Conservation (phyloP, 441 rosid species). For the Biscutella auriculata region DNA sequence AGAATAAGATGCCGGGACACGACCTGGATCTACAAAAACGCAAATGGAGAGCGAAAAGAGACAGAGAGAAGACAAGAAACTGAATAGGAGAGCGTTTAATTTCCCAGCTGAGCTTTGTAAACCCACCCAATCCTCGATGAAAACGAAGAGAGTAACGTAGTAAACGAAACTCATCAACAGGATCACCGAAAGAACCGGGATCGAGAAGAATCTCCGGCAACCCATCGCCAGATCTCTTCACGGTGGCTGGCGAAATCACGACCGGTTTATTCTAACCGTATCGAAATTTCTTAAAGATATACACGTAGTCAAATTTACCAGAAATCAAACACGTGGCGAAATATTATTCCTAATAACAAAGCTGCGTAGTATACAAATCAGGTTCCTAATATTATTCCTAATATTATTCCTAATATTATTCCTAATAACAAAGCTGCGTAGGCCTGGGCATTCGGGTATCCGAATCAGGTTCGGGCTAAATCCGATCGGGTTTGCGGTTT, state of each 20-base stretch:
- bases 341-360: too few relatives aligned
- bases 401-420: too few relatives aligned
- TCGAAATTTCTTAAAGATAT: background rate
- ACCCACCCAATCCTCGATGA: constrained; percentile 54
- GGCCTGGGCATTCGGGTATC: too few relatives aligned
- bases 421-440: too few relatives aligned
- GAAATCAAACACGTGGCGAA: background rate
- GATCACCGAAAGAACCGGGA: constrained; percentile 45
- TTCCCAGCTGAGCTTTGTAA: constrained; percentile 54
- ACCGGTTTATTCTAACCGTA: constrained; percentile 10
- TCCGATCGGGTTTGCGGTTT: too few relatives aligned
- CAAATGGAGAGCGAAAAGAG: constrained; percentile 41
- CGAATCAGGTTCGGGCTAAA: too few relatives aligned
- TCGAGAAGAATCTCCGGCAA: constrained; percentile 41
- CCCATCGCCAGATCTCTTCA: constrained; percentile 33
- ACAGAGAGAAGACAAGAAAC: constrained; percentile 36
- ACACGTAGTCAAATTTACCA: background rate
- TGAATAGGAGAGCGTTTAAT: constrained; percentile 42
- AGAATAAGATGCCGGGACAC: constrained; percentile 46
- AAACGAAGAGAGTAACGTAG: constrained; percentile 49
- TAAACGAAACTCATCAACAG: constrained; percentile 48
- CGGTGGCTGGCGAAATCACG: background rate
- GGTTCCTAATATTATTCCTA: too few relatives aligned
- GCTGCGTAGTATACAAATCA: too few relatives aligned
- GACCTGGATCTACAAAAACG: constrained; percentile 60